Percentiles rank a stretch among this genome's conserved stretches.
These are phyloP conservation scores for Orbilia oligospora DNA, from an alignment of 2,329 filamentous ascomycete species.

Conservation along the genomic window DNA sequence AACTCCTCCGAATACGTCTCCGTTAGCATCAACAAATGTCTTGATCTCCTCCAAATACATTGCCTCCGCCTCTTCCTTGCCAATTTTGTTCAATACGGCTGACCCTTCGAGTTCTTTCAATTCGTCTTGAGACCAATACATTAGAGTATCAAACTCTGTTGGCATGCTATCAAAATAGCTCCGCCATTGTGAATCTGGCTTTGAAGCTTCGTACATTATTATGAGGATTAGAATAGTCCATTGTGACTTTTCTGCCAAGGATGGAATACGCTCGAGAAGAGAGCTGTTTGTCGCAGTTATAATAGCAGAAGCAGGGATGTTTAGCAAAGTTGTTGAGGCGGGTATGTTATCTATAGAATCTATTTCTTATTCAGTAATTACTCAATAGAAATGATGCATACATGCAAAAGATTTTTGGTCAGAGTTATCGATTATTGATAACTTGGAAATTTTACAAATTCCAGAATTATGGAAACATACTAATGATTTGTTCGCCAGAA, in stretches of 20 bases:
- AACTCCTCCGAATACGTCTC: slow-evolving; percentile 68
- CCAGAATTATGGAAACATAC: slow-evolving; percentile 8
- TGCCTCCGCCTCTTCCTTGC: slow-evolving; percentile 77
- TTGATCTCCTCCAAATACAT: slow-evolving; percentile 62
- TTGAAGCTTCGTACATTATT: slow-evolving; percentile 82
- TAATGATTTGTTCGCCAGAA: slow-evolving; percentile 13
- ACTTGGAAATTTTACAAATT: neutral
- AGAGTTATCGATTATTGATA: neutral
- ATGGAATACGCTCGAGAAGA: slow-evolving; percentile 15
- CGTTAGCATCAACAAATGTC: slow-evolving; percentile 73
- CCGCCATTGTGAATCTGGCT: slow-evolving; percentile 77
- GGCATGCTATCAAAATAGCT: slow-evolving; percentile 84
- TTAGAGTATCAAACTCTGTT: slow-evolving; percentile 81
- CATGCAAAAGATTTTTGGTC: neutral
- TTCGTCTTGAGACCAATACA: slow-evolving; percentile 86
- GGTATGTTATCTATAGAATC: slow-evolving; percentile 23
- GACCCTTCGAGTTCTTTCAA: slow-evolving; percentile 81
- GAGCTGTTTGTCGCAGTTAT: slow-evolving; percentile 32
- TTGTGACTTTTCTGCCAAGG: slow-evolving; percentile 38
- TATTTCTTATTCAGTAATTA: neutral
- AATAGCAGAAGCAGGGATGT: slow-evolving; percentile 30
- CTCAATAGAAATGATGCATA: too few relatives aligned
- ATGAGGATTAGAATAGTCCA: slow-evolving; percentile 76
- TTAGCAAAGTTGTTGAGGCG: slow-evolving; percentile 30
- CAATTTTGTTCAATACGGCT: slow-evolving; percentile 82